Evolutionary conservation across 257 asterid species (phyloP).

Genomic region (Coffea eugenioides): DNA sequence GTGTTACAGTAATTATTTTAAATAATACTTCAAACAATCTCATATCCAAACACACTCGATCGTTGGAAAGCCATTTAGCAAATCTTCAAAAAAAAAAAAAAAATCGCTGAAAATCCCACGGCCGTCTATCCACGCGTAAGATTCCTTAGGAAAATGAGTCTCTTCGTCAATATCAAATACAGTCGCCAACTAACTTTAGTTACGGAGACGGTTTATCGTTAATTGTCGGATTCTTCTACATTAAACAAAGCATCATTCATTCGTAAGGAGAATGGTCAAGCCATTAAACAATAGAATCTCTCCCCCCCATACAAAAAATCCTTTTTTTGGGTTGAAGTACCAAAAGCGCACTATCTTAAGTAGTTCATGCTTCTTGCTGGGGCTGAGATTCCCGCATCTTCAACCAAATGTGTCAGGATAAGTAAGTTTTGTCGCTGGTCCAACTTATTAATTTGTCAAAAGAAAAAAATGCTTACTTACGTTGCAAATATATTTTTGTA

Average conservation of each 20-base stretch:
- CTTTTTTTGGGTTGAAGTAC: background rate
- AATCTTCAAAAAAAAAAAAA: no score
- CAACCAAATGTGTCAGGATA: background rate
- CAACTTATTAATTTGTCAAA: no score
- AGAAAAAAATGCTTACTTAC: no score
- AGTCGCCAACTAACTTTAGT: background rate
- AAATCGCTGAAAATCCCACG: no score
- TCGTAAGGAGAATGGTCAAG: background rate
- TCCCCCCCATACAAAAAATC: background rate
- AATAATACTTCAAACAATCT: no score
- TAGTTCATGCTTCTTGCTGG: no score
- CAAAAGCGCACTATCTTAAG: no score
- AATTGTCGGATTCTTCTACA: constrained; percentile 36
- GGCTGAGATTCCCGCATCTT: background rate
- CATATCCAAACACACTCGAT: no score
- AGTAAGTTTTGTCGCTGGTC: background rate
- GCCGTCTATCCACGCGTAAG: background rate
- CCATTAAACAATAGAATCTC: constrained; percentile 4
- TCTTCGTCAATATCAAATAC: no score
- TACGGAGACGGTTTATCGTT: constrained; percentile 42
- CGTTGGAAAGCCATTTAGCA: no score
- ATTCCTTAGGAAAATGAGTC: background rate
- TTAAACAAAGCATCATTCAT: background rate
- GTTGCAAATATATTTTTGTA: no score
- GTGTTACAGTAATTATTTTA: no score